phyloP scores from a whole-genome alignment of 2,329 filamentous ascomycete genomes.

The Ascomycota sp. region DNA sequence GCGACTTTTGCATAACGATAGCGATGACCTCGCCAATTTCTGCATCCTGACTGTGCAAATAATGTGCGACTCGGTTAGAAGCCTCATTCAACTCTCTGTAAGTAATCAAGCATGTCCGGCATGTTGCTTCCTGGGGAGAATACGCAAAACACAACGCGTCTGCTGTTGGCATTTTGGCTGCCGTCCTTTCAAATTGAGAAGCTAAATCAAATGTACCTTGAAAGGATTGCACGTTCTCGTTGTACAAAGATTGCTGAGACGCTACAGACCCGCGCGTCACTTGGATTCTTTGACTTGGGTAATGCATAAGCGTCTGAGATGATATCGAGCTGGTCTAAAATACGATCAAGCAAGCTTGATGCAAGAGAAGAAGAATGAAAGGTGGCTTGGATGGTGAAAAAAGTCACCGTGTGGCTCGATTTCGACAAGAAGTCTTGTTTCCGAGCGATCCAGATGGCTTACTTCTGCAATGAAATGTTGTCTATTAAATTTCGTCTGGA shows the following conservation, averaged over 20 bases:
- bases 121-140: constrained; percentile 6
- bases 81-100: constrained; percentile 43
- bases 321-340: constrained; percentile 41
- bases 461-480: constrained; percentile 26
- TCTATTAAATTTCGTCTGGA: constrained; percentile 14
- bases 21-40: constrained; percentile 39
- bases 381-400: constrained; percentile 24
- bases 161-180: constrained; percentile 23
- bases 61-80: constrained; percentile 41
- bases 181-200: constrained; percentile 32
- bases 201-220: constrained; percentile 23
- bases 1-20: constrained; percentile 59
- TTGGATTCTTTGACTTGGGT: constrained; percentile 6
- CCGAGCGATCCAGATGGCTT: constrained; percentile 48
- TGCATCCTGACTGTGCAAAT: constrained; percentile 27
- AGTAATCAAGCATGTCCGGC: constrained; percentile 24
- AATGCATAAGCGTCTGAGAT: constrained; percentile 15
- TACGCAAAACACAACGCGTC: constrained; percentile 45
- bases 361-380: constrained; percentile 30
- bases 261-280: constrained; percentile 8
- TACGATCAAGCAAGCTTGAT: constrained; percentile 26
- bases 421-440: constrained; percentile 59
- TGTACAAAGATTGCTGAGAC: constrained; percentile 25
- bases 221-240: constrained; percentile 15
- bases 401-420: constrained; percentile 38